phyloP scores from a whole-genome alignment of 306 rosid species.

The Prunus armeniaca region DNA sequence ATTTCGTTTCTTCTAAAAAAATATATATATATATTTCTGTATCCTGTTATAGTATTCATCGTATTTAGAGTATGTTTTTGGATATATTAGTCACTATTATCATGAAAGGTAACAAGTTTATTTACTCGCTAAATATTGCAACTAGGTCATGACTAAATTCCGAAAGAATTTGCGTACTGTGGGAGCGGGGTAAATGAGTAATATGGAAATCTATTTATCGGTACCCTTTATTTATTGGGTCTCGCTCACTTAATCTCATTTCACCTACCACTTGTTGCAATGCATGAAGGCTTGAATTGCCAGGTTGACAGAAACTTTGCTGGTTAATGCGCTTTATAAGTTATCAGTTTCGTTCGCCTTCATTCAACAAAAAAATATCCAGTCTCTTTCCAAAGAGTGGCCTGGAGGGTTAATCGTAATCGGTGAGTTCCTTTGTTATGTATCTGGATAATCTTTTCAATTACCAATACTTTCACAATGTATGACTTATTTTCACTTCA shows the following conservation, averaged over 20 bases:
- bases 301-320: slow-evolving; percentile 8
- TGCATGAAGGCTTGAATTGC: slow-evolving; percentile 14
- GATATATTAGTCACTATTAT: too few relatives aligned
- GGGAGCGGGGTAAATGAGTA: not conserved
- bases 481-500: not conserved
- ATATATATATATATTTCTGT: too few relatives aligned
- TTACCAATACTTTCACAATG: not conserved
- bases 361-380: not conserved
- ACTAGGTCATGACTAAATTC: not conserved
- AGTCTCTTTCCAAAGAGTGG: not conserved
- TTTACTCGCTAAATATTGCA: not conserved
- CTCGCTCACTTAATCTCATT: not conserved
- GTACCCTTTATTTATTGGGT: not conserved
- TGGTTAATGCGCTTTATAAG: slow-evolving; percentile 8
- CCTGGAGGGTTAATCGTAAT: not conserved
- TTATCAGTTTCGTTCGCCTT: not conserved
- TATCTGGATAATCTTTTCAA: not conserved
- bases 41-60: not conserved
- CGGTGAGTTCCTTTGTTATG: slow-evolving; percentile 19
- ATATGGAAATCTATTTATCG: not conserved
- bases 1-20: too few relatives aligned
- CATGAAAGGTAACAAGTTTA: not conserved
- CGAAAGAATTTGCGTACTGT: not conserved
- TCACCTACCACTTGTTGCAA: slow-evolving; percentile 20
- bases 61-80: not conserved